phyloP scores from a whole-genome alignment of 2,329 filamentous ascomycete genomes.

The Xylaria sp. region DNA sequence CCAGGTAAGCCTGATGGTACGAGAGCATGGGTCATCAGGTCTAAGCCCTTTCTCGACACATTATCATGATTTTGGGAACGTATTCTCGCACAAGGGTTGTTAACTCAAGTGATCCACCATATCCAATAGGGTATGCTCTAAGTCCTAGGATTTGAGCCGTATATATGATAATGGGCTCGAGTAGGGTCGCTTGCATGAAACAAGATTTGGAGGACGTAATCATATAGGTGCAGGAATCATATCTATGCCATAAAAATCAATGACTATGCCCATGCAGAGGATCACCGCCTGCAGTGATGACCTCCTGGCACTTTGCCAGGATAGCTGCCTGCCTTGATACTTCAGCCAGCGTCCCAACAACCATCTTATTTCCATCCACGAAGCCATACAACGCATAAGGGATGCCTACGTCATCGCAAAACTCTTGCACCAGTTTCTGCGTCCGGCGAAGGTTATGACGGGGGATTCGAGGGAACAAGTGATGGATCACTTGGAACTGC shows the following conservation, averaged over 20 bases:
- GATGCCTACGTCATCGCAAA: conserved; percentile 80
- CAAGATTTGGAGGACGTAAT: neutral
- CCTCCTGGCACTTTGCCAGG: conserved; percentile 73
- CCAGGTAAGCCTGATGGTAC: neutral
- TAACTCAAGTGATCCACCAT: neutral
- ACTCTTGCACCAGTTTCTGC: conserved; percentile 65
- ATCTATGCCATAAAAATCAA: conserved; percentile 20
- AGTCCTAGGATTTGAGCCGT: neutral
- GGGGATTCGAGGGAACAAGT: conserved; percentile 71
- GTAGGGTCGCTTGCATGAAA: neutral
- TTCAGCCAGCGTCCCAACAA: conserved; percentile 77
- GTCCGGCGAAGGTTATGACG: conserved; percentile 69
- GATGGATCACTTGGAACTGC: conserved; percentile 75
- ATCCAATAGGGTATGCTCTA: neutral
- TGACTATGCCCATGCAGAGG: conserved; percentile 40
- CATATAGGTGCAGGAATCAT: conserved; percentile 6
- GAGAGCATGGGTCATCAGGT: neutral
- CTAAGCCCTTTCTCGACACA: neutral
- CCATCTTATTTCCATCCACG: conserved; percentile 79
- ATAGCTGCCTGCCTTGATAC: conserved; percentile 81
- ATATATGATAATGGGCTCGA: conserved; percentile 2
- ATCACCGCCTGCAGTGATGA: conserved; percentile 42
- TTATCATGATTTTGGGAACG: neutral
- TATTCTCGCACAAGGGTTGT: neutral
- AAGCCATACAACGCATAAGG: conserved; percentile 89